phyloP scores from a whole-genome alignment of 1,284 basidiomycete species.

The Peniophora sp. region DNA sequence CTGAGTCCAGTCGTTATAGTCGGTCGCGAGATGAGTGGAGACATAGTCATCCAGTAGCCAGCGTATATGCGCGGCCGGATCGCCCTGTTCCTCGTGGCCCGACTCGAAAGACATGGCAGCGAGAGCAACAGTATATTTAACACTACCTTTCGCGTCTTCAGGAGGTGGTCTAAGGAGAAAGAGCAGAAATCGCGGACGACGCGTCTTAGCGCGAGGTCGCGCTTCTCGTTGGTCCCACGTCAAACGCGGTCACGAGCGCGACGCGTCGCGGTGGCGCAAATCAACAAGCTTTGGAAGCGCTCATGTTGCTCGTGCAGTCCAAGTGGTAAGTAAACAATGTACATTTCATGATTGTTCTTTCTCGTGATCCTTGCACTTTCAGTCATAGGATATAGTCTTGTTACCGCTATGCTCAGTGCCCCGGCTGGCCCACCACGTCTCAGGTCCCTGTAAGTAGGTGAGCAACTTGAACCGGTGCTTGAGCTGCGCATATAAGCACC shows the following conservation, averaged over 20 bases:
- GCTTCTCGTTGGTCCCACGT: background rate
- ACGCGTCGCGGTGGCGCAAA: no score
- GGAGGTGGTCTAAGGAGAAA: background rate
- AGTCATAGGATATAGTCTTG: background rate
- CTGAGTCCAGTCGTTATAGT: slow-evolving; percentile 9
- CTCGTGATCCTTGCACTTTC: background rate
- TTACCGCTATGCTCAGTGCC: slow-evolving; percentile 1
- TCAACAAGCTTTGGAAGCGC: background rate
- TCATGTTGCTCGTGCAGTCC: background rate
- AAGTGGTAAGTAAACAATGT: background rate
- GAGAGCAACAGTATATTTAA: background rate
- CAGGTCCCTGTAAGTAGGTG: background rate
- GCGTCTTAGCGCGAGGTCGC: background rate
- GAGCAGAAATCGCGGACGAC: background rate
- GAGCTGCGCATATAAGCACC: background rate
- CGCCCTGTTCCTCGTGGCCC: background rate
- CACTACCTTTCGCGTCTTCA: background rate
- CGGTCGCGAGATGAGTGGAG: slow-evolving; percentile 6
- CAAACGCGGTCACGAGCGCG: background rate
- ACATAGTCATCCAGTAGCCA: slow-evolving; percentile 10
- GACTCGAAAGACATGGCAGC: background rate
- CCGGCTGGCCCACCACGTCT: slow-evolving; percentile 1
- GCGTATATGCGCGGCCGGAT: slow-evolving; percentile 8
- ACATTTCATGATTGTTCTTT: background rate
- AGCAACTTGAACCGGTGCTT: background rate